Evolutionary conservation across 2,329 filamentous ascomycete species (phyloP).

Genomic region (Orbilia oligospora): DNA sequence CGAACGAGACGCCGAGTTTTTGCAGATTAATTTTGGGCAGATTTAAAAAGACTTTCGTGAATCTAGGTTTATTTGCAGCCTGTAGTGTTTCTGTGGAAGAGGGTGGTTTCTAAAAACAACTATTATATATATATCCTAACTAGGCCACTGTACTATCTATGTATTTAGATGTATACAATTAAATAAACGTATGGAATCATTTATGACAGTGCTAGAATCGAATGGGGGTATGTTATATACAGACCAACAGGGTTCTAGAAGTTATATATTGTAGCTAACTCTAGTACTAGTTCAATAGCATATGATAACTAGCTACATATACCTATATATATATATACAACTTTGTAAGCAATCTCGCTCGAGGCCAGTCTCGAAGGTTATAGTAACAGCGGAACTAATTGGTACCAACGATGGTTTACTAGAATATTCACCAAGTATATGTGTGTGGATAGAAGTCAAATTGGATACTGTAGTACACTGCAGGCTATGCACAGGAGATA

Average conservation of each 20-base stretch:
- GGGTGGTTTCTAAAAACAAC: not conserved
- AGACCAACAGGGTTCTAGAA: not conserved
- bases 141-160: too few species aligned
- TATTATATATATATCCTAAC: too few species aligned
- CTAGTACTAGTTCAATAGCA: too few species aligned
- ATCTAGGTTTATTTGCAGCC: not conserved
- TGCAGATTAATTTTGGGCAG: not conserved
- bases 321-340: too few species aligned
- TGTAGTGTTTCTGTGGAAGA: not conserved
- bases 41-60: too few species aligned
- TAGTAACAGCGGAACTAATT: too few species aligned
- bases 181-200: not conserved
- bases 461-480: not conserved
- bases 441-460: not conserved
- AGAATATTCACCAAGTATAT: not conserved
- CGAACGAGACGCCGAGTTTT: not conserved
- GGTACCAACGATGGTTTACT: not conserved
- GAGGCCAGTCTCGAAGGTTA: too few species aligned
- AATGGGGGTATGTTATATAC: not conserved
- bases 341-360: too few species aligned
- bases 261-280: not conserved
- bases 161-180: not conserved
- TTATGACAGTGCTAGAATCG: not conserved
- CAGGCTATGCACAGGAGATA: slow-evolving; percentile 34
- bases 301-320: too few species aligned